These are phyloP conservation scores for Dittrichia graveolens DNA, from an alignment of 129 eudicot species.

Conservation along the genomic window DNA sequence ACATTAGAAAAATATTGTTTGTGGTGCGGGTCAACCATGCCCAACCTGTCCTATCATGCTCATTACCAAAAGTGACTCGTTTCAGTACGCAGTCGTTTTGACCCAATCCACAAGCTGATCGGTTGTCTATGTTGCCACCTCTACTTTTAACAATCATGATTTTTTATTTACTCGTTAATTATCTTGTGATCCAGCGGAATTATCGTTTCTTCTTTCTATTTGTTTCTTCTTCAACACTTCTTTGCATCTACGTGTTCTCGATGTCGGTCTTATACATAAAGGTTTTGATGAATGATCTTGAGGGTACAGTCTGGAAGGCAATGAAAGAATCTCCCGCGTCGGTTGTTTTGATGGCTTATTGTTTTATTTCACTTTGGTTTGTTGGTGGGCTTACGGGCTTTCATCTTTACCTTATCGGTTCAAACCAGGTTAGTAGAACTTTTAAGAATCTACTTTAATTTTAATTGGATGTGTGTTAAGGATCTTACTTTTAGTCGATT, in stretches of 20 bases:
- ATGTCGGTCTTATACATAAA: constrained; percentile 86
- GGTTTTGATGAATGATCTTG: constrained; percentile 71
- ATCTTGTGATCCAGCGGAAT: constrained; percentile 64
- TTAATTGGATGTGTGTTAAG: no score
- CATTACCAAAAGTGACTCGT: no score
- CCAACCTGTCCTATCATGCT: no score
- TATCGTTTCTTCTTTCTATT: constrained; percentile 91
- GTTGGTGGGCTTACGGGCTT: constrained; percentile 98
- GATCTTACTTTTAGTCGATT: no score
- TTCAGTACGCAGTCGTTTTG: no score
- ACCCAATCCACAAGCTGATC: no score
- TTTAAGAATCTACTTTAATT: no score
- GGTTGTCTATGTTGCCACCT: background rate
- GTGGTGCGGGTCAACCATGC: no score
- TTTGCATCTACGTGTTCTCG: constrained; percentile 83
- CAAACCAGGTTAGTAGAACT: constrained; percentile 76
- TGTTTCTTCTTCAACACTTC: constrained; percentile 81
- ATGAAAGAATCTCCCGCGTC: constrained; percentile 96
- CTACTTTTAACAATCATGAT: background rate
- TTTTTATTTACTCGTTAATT: background rate
- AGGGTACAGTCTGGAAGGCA: constrained; percentile 86
- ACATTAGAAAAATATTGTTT: no score
- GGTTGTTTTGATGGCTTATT: constrained; percentile 76
- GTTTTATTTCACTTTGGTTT: constrained; percentile 89
- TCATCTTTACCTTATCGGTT: constrained; percentile 82